A percentile compares a stretch with the other conserved stretches of the same genome.
Evolutionary conservation across 352 stramenopile genomes (phyloP).

Genomic region (Paralagenidium karlingii): DNA sequence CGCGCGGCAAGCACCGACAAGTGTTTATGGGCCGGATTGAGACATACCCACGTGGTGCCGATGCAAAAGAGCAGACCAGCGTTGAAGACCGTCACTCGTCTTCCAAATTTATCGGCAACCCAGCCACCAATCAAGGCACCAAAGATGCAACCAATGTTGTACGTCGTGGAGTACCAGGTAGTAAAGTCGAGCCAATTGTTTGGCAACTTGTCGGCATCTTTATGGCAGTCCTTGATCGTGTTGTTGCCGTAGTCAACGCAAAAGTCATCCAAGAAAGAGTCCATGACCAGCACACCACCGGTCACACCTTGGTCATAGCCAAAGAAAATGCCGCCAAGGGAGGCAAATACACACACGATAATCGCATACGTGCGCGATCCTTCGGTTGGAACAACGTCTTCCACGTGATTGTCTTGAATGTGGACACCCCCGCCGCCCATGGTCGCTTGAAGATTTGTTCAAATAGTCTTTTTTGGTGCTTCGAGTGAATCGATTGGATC

Average conservation of each 20-base stretch:
- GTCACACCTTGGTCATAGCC: constrained; percentile 26
- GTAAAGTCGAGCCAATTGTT: constrained; percentile 20
- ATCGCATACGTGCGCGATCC: constrained; percentile 21
- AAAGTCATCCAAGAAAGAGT: constrained; percentile 34
- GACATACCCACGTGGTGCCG: constrained; percentile 21
- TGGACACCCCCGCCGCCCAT: constrained; percentile 2
- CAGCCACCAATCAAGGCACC: constrained; percentile 13
- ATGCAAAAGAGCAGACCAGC: constrained; percentile 17
- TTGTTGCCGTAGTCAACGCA: constrained; percentile 27
- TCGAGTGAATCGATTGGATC: too few species aligned
- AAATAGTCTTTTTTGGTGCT: too few species aligned
- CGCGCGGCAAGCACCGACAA: constrained; percentile 7
- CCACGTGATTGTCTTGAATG: background rate
- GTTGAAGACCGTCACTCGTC: constrained; percentile 15
- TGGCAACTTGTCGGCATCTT: constrained; percentile 9
- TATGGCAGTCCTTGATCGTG: constrained; percentile 12
- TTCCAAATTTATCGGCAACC: constrained; percentile 16
- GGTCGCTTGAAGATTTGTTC: too few species aligned
- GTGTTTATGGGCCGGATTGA: constrained; percentile 15
- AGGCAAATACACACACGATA: constrained; percentile 22
- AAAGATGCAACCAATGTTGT: constrained; percentile 23
- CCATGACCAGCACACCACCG: constrained; percentile 21
- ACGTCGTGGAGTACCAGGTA: constrained; percentile 15
- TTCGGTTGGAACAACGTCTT: constrained; percentile 9
- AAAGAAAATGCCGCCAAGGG: constrained; percentile 23